Base-by-base conservation (phyloP, 2,329 filamentous ascomycete species). In the Cladosporium sp. region DNA sequence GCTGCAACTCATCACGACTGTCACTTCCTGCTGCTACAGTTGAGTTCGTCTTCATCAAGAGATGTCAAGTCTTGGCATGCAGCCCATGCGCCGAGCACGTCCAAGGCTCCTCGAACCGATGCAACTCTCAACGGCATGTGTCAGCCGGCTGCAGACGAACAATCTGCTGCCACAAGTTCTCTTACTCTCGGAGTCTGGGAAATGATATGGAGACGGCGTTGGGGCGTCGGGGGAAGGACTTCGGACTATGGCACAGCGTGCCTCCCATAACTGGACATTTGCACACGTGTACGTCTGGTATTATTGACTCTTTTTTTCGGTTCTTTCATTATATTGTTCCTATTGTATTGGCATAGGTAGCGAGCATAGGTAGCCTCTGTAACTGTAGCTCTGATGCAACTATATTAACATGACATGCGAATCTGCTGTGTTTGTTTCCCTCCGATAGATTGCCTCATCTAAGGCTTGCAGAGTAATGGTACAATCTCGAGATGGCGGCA, bases 341-440 rank as follows among this genome's bases (percentile, higher is more conserved):
- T 8, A 23, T 21, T 29, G 52, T 55, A 55, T 33, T 10, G n/a
- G 52, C 52, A 55, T 55, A 31, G 31, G 31, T 55, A 55, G 52
- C 52, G 52, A 55, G 52, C 52, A 55, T 55, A 33, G 52, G 52
- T 55, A 55, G 52, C 18, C 52, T 55, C 52, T 55, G 52, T 55
- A 55, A 55, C 28, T 55, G 52, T 55, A 55, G 52, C 52, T 55
- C 26, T 55, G n/a, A n/a, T n/a, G n/a, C n/a, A n/a, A n/a, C n/a
- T n/a, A n/a, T n/a, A n/a, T n/a, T n/a, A n/a, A n/a, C n/a, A n/a
- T n/a, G n/a, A n/a, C n/a, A n/a, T n/a, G n/a, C n/a, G n/a, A n/a
- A n/a, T n/a, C n/a, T n/a, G n/a, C n/a, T n/a, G n/a, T n/a, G n/a
- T n/a, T n/a, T n/a, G n/a, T n/a, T n/a, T n/a, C n/a, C n/a, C n/a